phyloP scores from a whole-genome alignment of 2,329 filamentous ascomycete genomes.

The Sclerotinia glacialis region DNA sequence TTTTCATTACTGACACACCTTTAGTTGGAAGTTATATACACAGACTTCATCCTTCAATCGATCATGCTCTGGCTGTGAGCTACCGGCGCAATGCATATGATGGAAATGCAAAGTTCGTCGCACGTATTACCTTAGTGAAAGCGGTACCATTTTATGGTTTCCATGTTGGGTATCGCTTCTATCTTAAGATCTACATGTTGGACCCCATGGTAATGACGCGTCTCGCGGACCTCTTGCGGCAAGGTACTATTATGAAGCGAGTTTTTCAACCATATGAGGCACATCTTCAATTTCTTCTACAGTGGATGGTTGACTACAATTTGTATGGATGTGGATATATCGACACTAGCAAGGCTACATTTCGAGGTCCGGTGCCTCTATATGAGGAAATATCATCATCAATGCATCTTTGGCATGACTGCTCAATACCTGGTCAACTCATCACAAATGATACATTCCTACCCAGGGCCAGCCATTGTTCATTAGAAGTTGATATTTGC shows the following conservation, averaged over 20 bases:
- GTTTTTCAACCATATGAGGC: slow-evolving; percentile 90
- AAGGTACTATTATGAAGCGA: slow-evolving; percentile 81
- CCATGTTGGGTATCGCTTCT: slow-evolving; percentile 85
- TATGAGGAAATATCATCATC: slow-evolving; percentile 59
- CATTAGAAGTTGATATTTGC: slow-evolving; percentile 84
- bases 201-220: slow-evolving; percentile 86
- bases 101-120: slow-evolving; percentile 71
- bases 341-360: slow-evolving; percentile 66
- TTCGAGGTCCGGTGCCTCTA: slow-evolving; percentile 72
- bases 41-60: slow-evolving; percentile 79
- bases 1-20: slow-evolving; percentile 25
- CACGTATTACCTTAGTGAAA: slow-evolving; percentile 87
- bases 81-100: slow-evolving; percentile 75
- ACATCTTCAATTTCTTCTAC: slow-evolving; percentile 85
- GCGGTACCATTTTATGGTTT: slow-evolving; percentile 96
- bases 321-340: slow-evolving; percentile 91
- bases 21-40: slow-evolving; percentile 73
- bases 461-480: slow-evolving; percentile 80
- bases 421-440: slow-evolving; percentile 58
- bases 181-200: slow-evolving; percentile 91
- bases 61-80: slow-evolving; percentile 82
- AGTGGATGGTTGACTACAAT: slow-evolving; percentile 99
- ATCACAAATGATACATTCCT: slow-evolving; percentile 63
- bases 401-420: slow-evolving; percentile 75
- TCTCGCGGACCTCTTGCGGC: slow-evolving; percentile 79